A percentile compares a stretch with the other conserved stretches of the same genome.
These are phyloP conservation scores for Zygosaccharomyces pseudobailii DNA, from an alignment of 1,139 yeast species.

Conservation along the genomic window DNA sequence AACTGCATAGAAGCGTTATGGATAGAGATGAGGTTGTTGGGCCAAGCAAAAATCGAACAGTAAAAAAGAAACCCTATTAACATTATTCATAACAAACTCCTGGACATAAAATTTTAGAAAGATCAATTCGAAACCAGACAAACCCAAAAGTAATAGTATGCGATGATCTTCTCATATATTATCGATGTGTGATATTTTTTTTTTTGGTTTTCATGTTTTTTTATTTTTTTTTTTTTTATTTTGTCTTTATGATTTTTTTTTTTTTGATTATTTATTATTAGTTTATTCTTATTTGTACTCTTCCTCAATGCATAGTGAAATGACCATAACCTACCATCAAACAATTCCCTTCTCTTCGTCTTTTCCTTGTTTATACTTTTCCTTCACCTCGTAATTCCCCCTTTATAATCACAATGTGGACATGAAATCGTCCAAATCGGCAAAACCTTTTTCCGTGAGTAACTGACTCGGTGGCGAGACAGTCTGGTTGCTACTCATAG, in stretches of 20 bases:
- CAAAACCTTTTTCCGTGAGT: constrained; percentile 25
- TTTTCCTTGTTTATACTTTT: neutral
- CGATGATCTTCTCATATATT: neutral
- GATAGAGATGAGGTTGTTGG: neutral
- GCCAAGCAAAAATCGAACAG: neutral
- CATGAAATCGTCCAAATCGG: constrained; percentile 31
- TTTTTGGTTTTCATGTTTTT: neutral
- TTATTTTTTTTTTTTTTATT: neutral
- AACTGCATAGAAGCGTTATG: neutral
- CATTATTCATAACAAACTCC: neutral
- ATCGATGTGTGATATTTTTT: neutral
- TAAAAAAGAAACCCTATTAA: neutral
- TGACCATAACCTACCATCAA: neutral
- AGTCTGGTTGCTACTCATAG: constrained; percentile 16
- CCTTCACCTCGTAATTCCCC: neutral
- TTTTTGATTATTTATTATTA: neutral
- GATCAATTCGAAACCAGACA: neutral
- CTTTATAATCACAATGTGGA: constrained; percentile 14
- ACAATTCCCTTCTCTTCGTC: neutral
- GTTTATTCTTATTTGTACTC: neutral
- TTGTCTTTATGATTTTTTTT: neutral
- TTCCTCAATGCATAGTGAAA: neutral
- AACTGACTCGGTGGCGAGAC: constrained; percentile 25
- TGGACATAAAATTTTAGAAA: neutral
- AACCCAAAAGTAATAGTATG: neutral